phyloP scores from a whole-genome alignment of 305 asterid genomes.

The Ruellia speciosa region DNA sequence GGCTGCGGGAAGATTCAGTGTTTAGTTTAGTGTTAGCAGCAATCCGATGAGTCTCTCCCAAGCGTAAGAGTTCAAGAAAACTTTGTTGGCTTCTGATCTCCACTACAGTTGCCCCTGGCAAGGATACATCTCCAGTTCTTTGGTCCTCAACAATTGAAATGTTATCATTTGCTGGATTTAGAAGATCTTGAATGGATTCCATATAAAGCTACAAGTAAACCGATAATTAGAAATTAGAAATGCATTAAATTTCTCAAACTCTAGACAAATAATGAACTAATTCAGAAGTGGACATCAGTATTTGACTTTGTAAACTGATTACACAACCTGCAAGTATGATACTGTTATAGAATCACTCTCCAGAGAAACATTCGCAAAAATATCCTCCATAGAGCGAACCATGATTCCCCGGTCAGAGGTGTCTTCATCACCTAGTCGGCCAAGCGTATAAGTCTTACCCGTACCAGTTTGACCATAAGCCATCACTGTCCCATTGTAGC shows the following conservation, averaged over 20 bases:
- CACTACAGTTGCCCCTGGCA: constrained; percentile 91
- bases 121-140: constrained; percentile 86
- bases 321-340: constrained; percentile 85
- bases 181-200: constrained; percentile 94
- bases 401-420: constrained; percentile 96
- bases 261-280: constrained; percentile 2
- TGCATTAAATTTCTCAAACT: constrained; percentile 6
- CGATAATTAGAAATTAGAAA: constrained; percentile 22
- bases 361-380: constrained; percentile 64
- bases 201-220: constrained; percentile 74
- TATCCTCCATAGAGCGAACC: constrained; percentile 98
- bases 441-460: constrained; percentile 95
- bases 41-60: constrained; percentile 92
- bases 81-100: constrained; percentile 79
- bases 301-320: constrained; percentile 15
- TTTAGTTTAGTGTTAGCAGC: constrained; percentile 97
- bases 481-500: constrained; percentile 98
- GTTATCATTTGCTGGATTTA: constrained; percentile 86
- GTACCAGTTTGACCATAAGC: constrained; percentile 99
- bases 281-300: constrained; percentile 12
- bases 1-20: constrained; percentile 99
- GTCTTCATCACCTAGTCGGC: constrained; percentile 93
- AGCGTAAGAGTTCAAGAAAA: constrained; percentile 71
- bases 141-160: constrained; percentile 92
- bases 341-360: constrained; percentile 74